Conservation (phyloP, 768 basidiomycete species). For the Myochromella boudieri region DNA sequence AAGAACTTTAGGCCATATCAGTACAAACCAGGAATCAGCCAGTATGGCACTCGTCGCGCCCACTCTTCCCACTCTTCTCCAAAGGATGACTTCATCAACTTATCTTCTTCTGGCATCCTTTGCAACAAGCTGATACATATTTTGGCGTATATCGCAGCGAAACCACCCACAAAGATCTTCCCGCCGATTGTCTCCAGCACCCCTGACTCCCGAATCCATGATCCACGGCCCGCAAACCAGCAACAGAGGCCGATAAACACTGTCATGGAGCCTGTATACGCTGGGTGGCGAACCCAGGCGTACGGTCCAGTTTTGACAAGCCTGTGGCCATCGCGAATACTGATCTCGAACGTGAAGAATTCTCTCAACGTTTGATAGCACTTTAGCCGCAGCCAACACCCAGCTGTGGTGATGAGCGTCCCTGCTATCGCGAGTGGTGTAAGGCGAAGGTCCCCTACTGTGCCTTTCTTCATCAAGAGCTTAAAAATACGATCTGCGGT, state of each 20-base stretch:
- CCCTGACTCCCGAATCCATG: slow-evolving; percentile 7
- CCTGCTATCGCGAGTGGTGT: slow-evolving; percentile 30
- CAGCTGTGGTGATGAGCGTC: slow-evolving; percentile 22
- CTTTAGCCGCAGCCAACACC: slow-evolving; percentile 31
- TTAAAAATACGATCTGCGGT: not conserved
- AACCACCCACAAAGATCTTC: slow-evolving; percentile 1
- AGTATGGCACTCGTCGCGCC: slow-evolving; percentile 14
- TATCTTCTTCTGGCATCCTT: slow-evolving; percentile 13
- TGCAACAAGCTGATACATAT: not conserved
- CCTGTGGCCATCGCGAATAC: slow-evolving; percentile 32
- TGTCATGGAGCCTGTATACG: slow-evolving; percentile 20
- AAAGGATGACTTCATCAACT: slow-evolving; percentile 11
- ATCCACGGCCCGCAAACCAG: slow-evolving; percentile 6
- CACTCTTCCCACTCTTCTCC: slow-evolving; percentile 18
- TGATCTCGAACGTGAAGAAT: slow-evolving; percentile 40
- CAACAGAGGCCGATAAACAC: slow-evolving; percentile 5
- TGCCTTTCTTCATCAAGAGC: not conserved
- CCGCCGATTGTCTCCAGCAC: slow-evolving; percentile 1
- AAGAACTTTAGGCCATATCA: too few species aligned
- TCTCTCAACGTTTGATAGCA: slow-evolving; percentile 37
- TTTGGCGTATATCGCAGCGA: not conserved
- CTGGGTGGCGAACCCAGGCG: slow-evolving; percentile 39
- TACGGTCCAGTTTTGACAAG: slow-evolving; percentile 41
- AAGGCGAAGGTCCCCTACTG: slow-evolving; percentile 8
- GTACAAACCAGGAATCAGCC: slow-evolving; percentile 10